Percentiles rank a stretch among this genome's conserved stretches.
Evolutionary conservation across 2,329 filamentous ascomycete genomes (phyloP).

Genomic region (Aureobasidium sp.): DNA sequence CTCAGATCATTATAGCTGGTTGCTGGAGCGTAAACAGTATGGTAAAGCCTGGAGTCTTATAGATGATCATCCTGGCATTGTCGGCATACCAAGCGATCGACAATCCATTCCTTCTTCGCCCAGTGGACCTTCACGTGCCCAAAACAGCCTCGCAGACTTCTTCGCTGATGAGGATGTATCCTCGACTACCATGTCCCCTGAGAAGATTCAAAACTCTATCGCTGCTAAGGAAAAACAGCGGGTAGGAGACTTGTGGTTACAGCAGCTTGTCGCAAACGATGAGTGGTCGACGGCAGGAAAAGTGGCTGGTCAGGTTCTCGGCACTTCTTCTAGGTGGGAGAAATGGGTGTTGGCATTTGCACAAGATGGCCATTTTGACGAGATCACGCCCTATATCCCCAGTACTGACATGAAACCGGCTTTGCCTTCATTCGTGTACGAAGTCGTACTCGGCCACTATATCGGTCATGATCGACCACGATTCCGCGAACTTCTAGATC

Average conservation of each 20-base stretch:
- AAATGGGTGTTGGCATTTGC: conserved; percentile 94
- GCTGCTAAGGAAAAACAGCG: conserved; percentile 80
- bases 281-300: conserved; percentile 73
- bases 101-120: conserved; percentile 27
- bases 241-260: conserved; percentile 89
- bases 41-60: conserved; percentile 82
- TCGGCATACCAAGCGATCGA: conserved; percentile 32
- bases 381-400: conserved; percentile 79
- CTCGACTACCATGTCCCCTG: conserved; percentile 54
- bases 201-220: conserved; percentile 50
- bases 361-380: conserved; percentile 75
- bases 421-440: conserved; percentile 74
- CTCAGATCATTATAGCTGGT: conserved; percentile 76
- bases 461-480: conserved; percentile 66
- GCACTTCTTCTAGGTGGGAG: conserved; percentile 77
- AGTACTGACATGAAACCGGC: conserved; percentile 67
- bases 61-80: conserved; percentile 73
- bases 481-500: conserved; percentile 70
- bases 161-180: conserved; percentile 50
- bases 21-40: conserved; percentile 72
- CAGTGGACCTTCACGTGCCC: conserved; percentile 35
- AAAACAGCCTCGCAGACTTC: conserved; percentile 52
- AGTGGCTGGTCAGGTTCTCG: conserved; percentile 74
- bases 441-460: conserved; percentile 83
- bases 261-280: conserved; percentile 66